Evolutionary conservation across 2,329 filamentous ascomycete species (phyloP).

Genomic region (Phaeophleospora eucalypticola): DNA sequence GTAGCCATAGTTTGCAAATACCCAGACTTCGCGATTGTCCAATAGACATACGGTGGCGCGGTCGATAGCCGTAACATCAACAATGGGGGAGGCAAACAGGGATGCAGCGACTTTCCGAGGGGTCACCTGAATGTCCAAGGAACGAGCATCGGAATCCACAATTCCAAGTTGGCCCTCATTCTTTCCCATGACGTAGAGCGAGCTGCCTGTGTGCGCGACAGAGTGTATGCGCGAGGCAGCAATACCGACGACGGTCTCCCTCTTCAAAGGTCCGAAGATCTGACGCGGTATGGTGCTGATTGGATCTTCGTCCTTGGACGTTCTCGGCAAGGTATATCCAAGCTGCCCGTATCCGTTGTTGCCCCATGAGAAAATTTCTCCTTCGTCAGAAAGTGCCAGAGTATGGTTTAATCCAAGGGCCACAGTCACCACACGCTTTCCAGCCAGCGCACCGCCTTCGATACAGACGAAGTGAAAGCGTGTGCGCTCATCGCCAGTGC

Average conservation of each 20-base stretch:
- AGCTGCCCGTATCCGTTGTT: conserved; percentile 81
- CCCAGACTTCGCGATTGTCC: conserved; percentile 82
- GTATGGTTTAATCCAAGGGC: conserved; percentile 90
- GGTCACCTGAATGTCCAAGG: conserved; percentile 73
- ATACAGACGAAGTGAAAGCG: conserved; percentile 82
- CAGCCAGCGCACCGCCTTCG: conserved; percentile 65
- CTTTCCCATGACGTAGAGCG: conserved; percentile 89
- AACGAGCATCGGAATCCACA: conserved; percentile 91
- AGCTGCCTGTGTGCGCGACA: conserved; percentile 74
- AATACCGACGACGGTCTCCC: conserved; percentile 73
- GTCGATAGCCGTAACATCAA: conserved; percentile 82
- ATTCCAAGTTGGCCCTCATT: conserved; percentile 91
- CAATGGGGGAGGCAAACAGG: conserved; percentile 67
- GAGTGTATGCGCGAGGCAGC: conserved; percentile 91
- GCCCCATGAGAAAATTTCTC: conserved; percentile 95
- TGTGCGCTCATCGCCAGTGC: conserved; percentile 84
- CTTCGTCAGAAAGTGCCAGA: conserved; percentile 75
- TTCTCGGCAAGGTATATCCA: conserved; percentile 72
- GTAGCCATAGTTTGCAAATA: conserved; percentile 95
- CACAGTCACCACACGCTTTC: conserved; percentile 70
- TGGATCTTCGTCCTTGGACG: conserved; percentile 73
- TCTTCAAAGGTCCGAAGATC: conserved; percentile 86
- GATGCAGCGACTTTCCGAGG: conserved; percentile 87
- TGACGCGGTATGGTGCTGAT: conserved; percentile 78
- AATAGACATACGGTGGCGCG: conserved; percentile 81